A percentile compares a stretch with the other conserved stretches of the same genome.
Conservation (phyloP, 805 yeast species). For the Myxozyma vanderwaltii region DNA sequence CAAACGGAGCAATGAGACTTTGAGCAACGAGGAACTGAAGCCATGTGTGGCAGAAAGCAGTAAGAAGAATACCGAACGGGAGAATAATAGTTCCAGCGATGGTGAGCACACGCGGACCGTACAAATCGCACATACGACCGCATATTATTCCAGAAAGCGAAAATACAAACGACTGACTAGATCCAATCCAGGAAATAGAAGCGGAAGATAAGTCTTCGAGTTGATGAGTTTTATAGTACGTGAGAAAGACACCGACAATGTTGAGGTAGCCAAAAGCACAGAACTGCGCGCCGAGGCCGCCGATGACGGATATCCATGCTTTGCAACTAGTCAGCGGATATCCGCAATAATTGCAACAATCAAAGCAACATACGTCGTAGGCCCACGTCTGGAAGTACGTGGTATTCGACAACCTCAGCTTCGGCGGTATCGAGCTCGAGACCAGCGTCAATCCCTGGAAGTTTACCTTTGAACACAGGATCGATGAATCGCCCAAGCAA, state of each 20-base stretch:
- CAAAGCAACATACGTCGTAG: slow-evolving; percentile 9
- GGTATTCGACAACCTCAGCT: not conserved
- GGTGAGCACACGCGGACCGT: slow-evolving; percentile 20
- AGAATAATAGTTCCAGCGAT: slow-evolving; percentile 7
- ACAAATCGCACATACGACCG: slow-evolving; percentile 25
- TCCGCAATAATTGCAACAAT: not conserved
- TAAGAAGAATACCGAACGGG: slow-evolving; percentile 1
- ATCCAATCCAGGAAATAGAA: slow-evolving; percentile 22
- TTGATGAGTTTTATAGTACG: slow-evolving; percentile 26
- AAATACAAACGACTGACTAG: slow-evolving; percentile 17
- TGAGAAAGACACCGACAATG: slow-evolving; percentile 20
- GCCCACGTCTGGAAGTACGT: not conserved
- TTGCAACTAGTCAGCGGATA: not conserved
- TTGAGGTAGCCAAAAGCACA: slow-evolving; percentile 57
- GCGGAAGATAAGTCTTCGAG: slow-evolving; percentile 12
- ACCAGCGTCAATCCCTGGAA: not conserved
- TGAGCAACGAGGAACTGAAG: not conserved
- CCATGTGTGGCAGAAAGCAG: slow-evolving; percentile 6
- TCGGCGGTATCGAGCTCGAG: not conserved
- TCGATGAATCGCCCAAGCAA: not conserved
- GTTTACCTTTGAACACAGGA: not conserved
- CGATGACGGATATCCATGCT: slow-evolving; percentile 51
- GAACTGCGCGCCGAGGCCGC: slow-evolving; percentile 58
- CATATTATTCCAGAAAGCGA: slow-evolving; percentile 10
- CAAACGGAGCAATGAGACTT: slow-evolving; percentile 4